Conservation (phyloP, 352 stramenopile genomes). For the Phytophthora pisi region DNA sequence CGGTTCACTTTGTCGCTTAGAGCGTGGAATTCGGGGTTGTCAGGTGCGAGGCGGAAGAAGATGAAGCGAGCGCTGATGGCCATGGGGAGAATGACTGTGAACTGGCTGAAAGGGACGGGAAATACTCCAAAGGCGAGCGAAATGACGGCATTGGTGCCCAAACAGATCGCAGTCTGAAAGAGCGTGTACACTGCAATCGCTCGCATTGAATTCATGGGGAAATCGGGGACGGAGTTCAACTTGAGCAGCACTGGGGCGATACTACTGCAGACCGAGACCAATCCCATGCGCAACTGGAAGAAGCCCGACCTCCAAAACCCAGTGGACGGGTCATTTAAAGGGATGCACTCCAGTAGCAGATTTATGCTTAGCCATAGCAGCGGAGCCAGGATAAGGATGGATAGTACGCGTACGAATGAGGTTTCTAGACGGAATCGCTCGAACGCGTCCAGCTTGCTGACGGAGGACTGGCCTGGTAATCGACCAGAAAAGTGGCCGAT, state of each 20-base stretch:
- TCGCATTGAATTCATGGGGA: constrained; percentile 16
- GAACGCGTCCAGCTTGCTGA: constrained; percentile 43
- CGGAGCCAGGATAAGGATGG: constrained; percentile 30
- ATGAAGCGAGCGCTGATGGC: constrained; percentile 10
- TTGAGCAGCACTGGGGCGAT: constrained; percentile 20
- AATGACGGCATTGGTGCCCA: constrained; percentile 27
- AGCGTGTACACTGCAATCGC: constrained; percentile 15
- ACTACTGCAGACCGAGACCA: constrained; percentile 20
- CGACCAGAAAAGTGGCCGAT: constrained; percentile 9
- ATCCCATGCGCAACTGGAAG: constrained; percentile 40
- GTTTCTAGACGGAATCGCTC: constrained; percentile 23
- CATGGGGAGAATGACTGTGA: constrained; percentile 29
- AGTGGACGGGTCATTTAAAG: constrained; percentile 17
- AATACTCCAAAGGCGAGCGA: constrained; percentile 31
- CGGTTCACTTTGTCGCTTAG: constrained; percentile 33
- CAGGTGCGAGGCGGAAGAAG: constrained; percentile 21
- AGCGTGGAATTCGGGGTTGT: constrained; percentile 17
- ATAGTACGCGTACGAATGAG: neutral
- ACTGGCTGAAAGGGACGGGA: constrained; percentile 42
- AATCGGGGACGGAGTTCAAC: constrained; percentile 37
- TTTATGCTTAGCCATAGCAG: constrained; percentile 37
- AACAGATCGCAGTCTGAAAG: constrained; percentile 21
- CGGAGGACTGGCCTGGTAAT: constrained; percentile 33
- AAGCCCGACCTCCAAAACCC: constrained; percentile 22
- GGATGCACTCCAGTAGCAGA: constrained; percentile 36